Percentiles rank a stretch among this genome's conserved stretches.
Conservation (phyloP, 2,329 filamentous ascomycete genomes). For the Plectosphaerella sp. region DNA sequence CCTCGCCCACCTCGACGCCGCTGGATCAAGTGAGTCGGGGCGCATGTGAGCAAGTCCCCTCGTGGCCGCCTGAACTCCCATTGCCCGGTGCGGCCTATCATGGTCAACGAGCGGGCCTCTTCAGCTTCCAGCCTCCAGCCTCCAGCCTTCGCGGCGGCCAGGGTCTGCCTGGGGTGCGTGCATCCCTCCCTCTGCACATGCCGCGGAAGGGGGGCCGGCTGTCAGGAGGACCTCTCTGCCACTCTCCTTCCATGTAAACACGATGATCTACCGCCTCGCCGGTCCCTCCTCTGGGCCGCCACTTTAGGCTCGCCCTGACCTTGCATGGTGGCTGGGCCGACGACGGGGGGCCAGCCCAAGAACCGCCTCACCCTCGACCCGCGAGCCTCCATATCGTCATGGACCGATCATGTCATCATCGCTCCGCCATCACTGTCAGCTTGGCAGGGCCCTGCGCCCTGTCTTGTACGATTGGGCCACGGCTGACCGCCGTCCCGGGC, state of each 20-base stretch:
- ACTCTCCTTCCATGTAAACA: background rate
- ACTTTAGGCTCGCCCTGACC: background rate
- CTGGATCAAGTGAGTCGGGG: slow-evolving; percentile 21
- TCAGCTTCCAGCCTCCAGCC: background rate
- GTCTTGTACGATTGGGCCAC: background rate
- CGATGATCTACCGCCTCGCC: background rate
- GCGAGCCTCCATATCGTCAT: background rate
- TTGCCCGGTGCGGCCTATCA: slow-evolving; percentile 10
- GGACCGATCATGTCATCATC: background rate
- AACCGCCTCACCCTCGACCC: background rate
- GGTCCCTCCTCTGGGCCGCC: background rate
- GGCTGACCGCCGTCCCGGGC: background rate
- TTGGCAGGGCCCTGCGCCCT: background rate
- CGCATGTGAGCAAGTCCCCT: slow-evolving; percentile 19
- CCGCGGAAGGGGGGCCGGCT: background rate
- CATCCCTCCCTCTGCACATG: too few relatives aligned
- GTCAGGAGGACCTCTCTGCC: background rate
- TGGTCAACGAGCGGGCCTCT: background rate
- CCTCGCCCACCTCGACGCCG: background rate
- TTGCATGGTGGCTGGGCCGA: slow-evolving; percentile 5
- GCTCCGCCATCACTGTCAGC: background rate
- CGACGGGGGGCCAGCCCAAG: background rate
- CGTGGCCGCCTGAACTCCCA: slow-evolving; percentile 6
- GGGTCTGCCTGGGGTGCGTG: background rate
- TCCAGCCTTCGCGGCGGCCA: background rate